Evolutionary conservation across 2,329 filamentous ascomycete species (phyloP).

Genomic region (Endoconidiophora polonica): DNA sequence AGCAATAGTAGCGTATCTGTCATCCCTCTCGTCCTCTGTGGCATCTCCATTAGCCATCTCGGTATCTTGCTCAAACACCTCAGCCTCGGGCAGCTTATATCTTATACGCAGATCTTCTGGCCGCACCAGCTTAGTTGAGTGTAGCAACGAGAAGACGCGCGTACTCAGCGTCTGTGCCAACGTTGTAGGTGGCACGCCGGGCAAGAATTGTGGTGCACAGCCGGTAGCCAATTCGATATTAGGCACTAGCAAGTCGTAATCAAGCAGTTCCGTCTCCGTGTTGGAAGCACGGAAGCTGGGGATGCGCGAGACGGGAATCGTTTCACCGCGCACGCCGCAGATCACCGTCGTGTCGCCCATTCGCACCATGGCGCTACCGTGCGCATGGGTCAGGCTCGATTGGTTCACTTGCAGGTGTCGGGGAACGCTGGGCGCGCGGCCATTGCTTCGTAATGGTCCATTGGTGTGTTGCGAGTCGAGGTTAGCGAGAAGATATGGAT

Average conservation of each 20-base stretch:
- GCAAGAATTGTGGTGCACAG: constrained; percentile 69
- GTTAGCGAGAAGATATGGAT: constrained; percentile 78
- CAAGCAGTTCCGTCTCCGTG: constrained; percentile 32
- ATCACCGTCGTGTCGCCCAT: constrained; percentile 87
- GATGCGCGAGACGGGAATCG: constrained; percentile 59
- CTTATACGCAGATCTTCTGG: constrained; percentile 57
- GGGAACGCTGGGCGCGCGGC: constrained; percentile 52
- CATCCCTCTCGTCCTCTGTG: constrained; percentile 21
- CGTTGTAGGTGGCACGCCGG: constrained; percentile 63
- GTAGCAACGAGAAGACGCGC: constrained; percentile 58
- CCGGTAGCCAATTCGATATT: constrained; percentile 89
- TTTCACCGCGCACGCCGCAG: constrained; percentile 77
- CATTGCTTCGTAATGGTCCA: constrained; percentile 57
- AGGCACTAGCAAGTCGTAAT: constrained; percentile 66
- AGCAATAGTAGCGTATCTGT: constrained; percentile 44
- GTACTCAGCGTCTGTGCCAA: constrained; percentile 76
- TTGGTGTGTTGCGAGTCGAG: constrained; percentile 36
- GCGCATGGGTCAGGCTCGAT: constrained; percentile 71
- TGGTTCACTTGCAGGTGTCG: constrained; percentile 63
- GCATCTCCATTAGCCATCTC: constrained; percentile 23
- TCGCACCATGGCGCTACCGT: constrained; percentile 78
- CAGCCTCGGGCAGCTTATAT: constrained; percentile 29
- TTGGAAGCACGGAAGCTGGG: constrained; percentile 40
- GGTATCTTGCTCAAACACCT: constrained; percentile 31
- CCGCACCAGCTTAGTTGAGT: constrained; percentile 50